Evolutionary conservation across 805 yeast species (phyloP).

Genomic region (Allodekkera sacchari): DNA sequence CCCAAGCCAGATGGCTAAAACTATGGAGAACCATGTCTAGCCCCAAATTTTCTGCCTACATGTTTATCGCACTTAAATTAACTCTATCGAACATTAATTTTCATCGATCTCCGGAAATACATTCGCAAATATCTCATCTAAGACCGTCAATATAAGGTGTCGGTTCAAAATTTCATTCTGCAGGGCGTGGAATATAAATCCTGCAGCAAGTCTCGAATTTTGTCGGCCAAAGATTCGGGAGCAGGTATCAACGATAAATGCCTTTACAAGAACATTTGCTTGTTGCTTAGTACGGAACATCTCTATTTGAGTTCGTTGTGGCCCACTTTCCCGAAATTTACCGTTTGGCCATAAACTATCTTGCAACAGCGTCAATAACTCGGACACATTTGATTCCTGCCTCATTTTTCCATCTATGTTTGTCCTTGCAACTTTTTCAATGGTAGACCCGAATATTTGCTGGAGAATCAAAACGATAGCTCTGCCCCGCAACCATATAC

Average conservation of each 20-base stretch:
- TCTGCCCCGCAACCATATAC: constrained; percentile 77
- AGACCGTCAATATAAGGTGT: constrained; percentile 48
- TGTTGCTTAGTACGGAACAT: constrained; percentile 46
- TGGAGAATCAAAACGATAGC: constrained; percentile 77
- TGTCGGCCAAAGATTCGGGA: constrained; percentile 67
- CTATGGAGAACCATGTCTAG: too few species aligned
- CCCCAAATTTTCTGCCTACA: too few species aligned
- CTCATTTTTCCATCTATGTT: constrained; percentile 29
- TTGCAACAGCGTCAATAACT: constrained; percentile 24
- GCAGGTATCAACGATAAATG: constrained; percentile 54
- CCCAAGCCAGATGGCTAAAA: too few species aligned
- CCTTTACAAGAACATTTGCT: constrained; percentile 45
- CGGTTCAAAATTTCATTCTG: constrained; percentile 69
- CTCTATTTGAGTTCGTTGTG: constrained; percentile 40
- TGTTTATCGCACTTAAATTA: too few species aligned
- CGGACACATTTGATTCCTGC: constrained; percentile 39
- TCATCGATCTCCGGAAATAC: constrained; percentile 30
- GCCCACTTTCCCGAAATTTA: constrained; percentile 35
- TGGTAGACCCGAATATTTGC: constrained; percentile 80
- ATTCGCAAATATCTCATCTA: constrained; percentile 49
- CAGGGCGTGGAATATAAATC: constrained; percentile 50
- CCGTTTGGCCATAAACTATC: constrained; percentile 45
- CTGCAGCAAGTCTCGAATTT: constrained; percentile 56
- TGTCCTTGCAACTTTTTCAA: constrained; percentile 54
- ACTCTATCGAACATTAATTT: too few species aligned